Base-by-base conservation (phyloP, 805 yeast species). In the Kluyveromyces siamensis region DNA sequence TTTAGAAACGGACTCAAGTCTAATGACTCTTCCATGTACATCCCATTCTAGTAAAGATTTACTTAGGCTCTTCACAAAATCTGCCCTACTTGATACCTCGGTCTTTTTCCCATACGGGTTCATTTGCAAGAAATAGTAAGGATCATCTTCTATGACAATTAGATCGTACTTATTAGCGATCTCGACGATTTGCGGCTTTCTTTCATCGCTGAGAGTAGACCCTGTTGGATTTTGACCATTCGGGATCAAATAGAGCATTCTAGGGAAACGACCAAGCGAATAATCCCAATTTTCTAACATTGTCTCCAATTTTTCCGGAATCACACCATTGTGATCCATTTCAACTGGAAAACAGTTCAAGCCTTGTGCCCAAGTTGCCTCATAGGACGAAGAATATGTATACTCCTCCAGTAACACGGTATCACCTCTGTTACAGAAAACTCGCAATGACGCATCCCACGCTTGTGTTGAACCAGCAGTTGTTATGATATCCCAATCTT, bases 161-260 rank as follows among this genome's bases (percentile, higher is more conserved):
- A 89, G 72, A 68, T 89, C 96, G 66, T 86, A 81, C 69, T 84
- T 79, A 59, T 77, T 79, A 27, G 91, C 87, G 50, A 88, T 58
- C 49, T 75, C 72, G 68, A 87, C 87, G 54, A 90, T 75, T 48
- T 72, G 75, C 53, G 71, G 62, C 68, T 96, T 84, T 71, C 96
- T 79, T 60, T 83, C 87, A 18, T 59, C 66, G 41, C 81, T 71
- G 56, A 89, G 71, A 38, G 85, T 83, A 6, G 91, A 81, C 21
- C 97, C 97, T 18, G 96, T 87, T 50, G 97, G 97, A 75, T 89
- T 89, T 71, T 89, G 97, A 52, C 97, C 97, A 11, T 96, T 89
- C 52, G 88, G 82, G 58, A 89, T 86, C 40, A 88, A 80, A 76
- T 89, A 89, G 56, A 89, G 72, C 50, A 88, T 71, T 66, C 82